Evolutionary conservation across 192 early-diverging fungal species (phyloP).

Genomic region (Coemansia sp.): DNA sequence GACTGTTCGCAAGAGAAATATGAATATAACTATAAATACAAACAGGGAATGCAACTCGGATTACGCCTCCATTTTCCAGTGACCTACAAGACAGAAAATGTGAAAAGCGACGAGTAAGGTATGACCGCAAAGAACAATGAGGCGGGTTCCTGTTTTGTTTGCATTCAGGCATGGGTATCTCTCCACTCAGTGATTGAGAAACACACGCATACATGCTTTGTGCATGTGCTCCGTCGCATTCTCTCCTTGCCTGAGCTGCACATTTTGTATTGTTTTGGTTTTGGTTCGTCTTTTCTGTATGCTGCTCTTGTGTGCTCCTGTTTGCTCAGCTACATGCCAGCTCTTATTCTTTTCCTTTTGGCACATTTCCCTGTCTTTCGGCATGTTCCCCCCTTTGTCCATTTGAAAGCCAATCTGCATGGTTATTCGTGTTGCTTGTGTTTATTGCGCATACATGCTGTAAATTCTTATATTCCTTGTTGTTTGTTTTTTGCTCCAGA

Average conservation of each 20-base stretch:
- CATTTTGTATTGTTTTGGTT: background rate
- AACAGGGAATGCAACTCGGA: background rate
- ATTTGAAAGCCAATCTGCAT: background rate
- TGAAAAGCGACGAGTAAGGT: background rate
- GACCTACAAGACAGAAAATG: background rate
- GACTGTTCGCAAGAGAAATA: background rate
- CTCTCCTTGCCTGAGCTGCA: background rate
- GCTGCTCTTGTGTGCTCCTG: background rate
- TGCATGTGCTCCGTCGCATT: conserved; percentile 5
- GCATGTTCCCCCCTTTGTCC: background rate
- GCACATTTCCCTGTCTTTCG: background rate
- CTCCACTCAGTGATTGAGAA: conserved; percentile 24
- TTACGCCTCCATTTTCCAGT: background rate
- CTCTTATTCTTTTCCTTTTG: background rate
- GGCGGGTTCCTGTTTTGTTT: background rate
- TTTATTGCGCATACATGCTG: too few species aligned
- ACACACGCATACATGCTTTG: conserved; percentile 15
- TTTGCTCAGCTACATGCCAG: background rate
- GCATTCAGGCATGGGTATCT: background rate
- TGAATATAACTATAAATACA: background rate
- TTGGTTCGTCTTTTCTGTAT: background rate
- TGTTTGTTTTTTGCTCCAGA: too few species aligned
- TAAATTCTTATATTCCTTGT: too few species aligned
- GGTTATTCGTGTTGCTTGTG: conserved; percentile 3
- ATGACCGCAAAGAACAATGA: background rate